These are phyloP conservation scores for Enteropsectra breve DNA, from an alignment of 371 early-diverging fungal species.

Conservation along the genomic window DNA sequence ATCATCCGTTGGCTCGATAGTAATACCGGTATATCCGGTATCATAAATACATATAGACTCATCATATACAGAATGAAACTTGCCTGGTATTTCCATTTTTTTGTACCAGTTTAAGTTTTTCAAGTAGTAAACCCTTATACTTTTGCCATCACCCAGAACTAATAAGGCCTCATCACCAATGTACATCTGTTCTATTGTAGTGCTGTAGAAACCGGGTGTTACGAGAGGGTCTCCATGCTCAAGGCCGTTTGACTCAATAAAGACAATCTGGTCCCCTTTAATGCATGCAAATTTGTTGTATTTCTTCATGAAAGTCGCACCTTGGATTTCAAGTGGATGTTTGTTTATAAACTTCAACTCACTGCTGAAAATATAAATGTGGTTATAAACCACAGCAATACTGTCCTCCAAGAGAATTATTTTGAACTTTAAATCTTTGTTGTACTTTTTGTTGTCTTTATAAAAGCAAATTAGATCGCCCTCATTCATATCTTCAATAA, in stretches of 20 bases:
- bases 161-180: background rate
- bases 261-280: background rate
- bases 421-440: too few species aligned
- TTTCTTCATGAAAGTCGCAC: background rate
- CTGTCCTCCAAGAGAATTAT: too few species aligned
- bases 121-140: background rate
- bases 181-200: too few species aligned
- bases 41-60: background rate
- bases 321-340: too few species aligned
- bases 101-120: conserved; percentile 2
- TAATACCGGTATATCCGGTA: background rate
- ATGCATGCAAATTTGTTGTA: conserved; percentile 8
- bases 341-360: too few species aligned
- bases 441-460: too few species aligned
- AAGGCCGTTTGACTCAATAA: conserved; percentile 6
- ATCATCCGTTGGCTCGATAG: too few species aligned
- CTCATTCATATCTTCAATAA: too few species aligned
- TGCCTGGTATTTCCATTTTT: background rate
- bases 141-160: background rate
- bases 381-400: too few species aligned
- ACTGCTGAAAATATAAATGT: too few species aligned
- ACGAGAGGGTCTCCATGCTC: conserved; percentile 3
- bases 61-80: background rate
- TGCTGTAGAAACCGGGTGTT: background rate
- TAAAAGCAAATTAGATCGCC: too few species aligned